Evolutionary conservation across 148 eudicot species (phyloP).

Genomic region (Fagopyrum tataricum): DNA sequence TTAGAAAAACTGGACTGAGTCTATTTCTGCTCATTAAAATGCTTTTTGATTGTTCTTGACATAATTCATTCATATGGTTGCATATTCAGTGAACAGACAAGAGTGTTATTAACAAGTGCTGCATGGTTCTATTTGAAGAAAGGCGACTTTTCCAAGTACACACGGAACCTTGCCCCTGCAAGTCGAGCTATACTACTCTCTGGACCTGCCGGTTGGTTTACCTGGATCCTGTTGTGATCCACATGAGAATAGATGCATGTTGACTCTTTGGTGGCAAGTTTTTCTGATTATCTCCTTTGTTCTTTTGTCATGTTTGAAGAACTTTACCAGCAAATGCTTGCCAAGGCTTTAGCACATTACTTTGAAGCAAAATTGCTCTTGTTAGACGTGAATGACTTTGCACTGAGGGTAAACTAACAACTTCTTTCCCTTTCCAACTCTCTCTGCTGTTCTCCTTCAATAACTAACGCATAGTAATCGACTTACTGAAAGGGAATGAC

Average conservation of each 20-base stretch:
- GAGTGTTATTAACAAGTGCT: conserved; percentile 84
- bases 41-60: background rate
- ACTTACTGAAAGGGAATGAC: background rate
- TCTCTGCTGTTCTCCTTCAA: background rate
- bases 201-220: conserved; percentile 80
- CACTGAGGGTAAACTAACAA: conserved; percentile 55
- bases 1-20: background rate
- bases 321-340: conserved; percentile 94
- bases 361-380: conserved; percentile 77
- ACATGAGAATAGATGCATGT: background rate
- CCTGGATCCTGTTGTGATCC: background rate
- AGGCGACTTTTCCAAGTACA: conserved; percentile 68
- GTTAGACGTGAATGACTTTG: conserved; percentile 74
- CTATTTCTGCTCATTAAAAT: background rate
- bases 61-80: background rate
- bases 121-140: conserved; percentile 80
- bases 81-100: conserved; percentile 73
- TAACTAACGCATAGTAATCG: too few relatives aligned
- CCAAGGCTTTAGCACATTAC: conserved; percentile 84
- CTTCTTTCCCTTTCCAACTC: background rate
- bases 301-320: conserved; percentile 35
- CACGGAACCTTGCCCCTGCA: conserved; percentile 84
- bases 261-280: background rate
- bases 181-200: conserved; percentile 87
- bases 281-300: background rate